Evolutionary conservation across 768 basidiomycete species (phyloP).

Genomic region (Boletus reticulatus): DNA sequence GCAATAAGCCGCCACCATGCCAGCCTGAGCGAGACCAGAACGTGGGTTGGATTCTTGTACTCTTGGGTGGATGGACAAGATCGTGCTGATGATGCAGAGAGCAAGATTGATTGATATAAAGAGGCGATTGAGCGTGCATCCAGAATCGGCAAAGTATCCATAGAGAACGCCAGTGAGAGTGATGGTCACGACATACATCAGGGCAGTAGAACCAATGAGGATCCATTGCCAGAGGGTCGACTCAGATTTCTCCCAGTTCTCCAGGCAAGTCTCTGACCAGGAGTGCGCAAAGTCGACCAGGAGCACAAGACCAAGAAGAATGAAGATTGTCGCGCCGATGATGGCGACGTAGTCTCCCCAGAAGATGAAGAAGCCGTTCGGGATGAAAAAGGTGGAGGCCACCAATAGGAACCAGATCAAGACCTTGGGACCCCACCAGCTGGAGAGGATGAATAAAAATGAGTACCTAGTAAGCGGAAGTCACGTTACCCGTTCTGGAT

Average conservation of each 20-base stretch:
- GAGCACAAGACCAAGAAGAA: slow-evolving; percentile 94
- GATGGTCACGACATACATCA: slow-evolving; percentile 82
- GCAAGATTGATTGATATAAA: slow-evolving; percentile 95
- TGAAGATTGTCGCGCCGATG: slow-evolving; percentile 92
- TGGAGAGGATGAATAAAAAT: slow-evolving; percentile 32
- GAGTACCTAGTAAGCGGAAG: background rate
- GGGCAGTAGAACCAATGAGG: slow-evolving; percentile 88
- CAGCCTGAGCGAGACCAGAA: slow-evolving; percentile 91
- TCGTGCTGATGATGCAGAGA: slow-evolving; percentile 73
- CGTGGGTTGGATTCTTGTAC: slow-evolving; percentile 93
- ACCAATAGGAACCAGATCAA: slow-evolving; percentile 85
- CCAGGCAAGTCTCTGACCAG: slow-evolving; percentile 96
- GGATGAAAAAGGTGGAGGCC: slow-evolving; percentile 87
- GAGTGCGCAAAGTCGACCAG: slow-evolving; percentile 98
- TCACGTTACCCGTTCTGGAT: slow-evolving; percentile 88
- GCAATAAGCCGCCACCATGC: slow-evolving; percentile 97
- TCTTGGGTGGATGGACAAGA: slow-evolving; percentile 77
- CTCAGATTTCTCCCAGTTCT: slow-evolving; percentile 88
- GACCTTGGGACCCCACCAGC: slow-evolving; percentile 99
- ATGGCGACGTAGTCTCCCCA: slow-evolving; percentile 94
- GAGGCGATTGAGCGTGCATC: slow-evolving; percentile 91
- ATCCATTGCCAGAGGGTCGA: slow-evolving; percentile 97
- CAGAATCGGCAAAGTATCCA: slow-evolving; percentile 84
- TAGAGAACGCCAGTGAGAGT: slow-evolving; percentile 87
- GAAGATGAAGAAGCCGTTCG: slow-evolving; percentile 96